phyloP scores from a whole-genome alignment of 106 monocot species.

The Allium cepa region DNA sequence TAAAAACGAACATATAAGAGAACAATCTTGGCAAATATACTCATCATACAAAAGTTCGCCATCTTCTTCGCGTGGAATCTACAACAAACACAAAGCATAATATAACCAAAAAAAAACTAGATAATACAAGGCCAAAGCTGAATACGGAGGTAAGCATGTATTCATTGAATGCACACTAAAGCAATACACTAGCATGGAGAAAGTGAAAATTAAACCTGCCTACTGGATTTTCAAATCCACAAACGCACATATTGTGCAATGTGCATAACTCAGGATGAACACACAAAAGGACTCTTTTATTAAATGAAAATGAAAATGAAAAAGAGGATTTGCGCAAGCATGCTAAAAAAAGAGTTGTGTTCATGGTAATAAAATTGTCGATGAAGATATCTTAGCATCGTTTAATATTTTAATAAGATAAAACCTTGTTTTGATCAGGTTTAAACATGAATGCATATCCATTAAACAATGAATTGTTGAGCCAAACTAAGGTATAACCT shows the following conservation, averaged over 20 bases:
- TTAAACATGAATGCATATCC: too few relatives aligned
- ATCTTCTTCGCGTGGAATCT: conserved; percentile 95
- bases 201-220: neutral
- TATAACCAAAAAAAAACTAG: neutral
- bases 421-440: too few relatives aligned
- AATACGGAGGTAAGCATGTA: neutral
- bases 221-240: neutral
- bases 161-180: neutral
- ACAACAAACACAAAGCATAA: conserved; percentile 7
- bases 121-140: conserved; percentile 1
- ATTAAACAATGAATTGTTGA: too few relatives aligned
- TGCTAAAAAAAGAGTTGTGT: too few relatives aligned
- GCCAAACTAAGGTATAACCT: too few relatives aligned
- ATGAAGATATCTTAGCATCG: too few relatives aligned
- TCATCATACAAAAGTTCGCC: conserved; percentile 87
- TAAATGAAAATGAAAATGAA: too few relatives aligned
- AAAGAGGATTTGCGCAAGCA: too few relatives aligned
- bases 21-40: conserved; percentile 83
- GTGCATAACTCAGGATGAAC: too few relatives aligned
- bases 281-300: too few relatives aligned
- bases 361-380: too few relatives aligned
- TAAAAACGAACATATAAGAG: conserved; percentile 56
- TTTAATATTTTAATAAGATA: too few relatives aligned
- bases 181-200: neutral
- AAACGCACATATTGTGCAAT: neutral